Base-by-base conservation (phyloP, 352 stramenopile species). In the Phytopythium chamaehyphon region DNA sequence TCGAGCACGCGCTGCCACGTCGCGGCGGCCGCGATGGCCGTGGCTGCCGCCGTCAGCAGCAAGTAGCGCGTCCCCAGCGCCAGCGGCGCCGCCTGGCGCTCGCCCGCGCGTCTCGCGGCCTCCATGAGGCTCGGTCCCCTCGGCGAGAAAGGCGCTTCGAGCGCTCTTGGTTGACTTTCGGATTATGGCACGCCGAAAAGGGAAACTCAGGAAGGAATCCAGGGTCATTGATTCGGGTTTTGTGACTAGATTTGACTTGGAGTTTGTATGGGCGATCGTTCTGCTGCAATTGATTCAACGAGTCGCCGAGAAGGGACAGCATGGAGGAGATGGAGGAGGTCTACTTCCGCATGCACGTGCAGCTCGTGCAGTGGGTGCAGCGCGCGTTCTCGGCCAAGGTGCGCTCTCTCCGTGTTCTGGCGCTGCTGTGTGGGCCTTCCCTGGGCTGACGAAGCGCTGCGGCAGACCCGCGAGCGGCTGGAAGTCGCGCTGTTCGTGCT, bases 261-360 rank as follows among this genome's bases (percentile, higher is more conserved):
- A 5, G 28, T 33, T 33, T 33, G 28, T 33, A 33, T 33, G 28
- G n/a, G n/a, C n/a, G n/a, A n/a, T n/a, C n/a, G n/a, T n/a, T n/a
- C n/a, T n/a, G n/a, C n/a, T n/a, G n/a, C n/a, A n/a, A n/a, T n/a
- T n/a, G n/a, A n/a, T n/a, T n/a, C n/a, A n/a, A n/a, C n/a, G n/a
- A n/a, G n/a, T n/a, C n/a, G 18, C 5, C 16, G 10, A 19, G 19
- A 16, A 0, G 11, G 15, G 42, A 36, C 26, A 47, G 16, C 12
- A 78, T 76, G 65, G 66, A 79, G 19, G 61, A 70, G 15, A 77
- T 86, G 64, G 79, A 91, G 55, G 74, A 87, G 56, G 64, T 89
- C 18, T 90, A 90, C 61, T 91, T 91, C 59, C 62, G 69, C 35
- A 61, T 96, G 47, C 80, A 96, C 55, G 63, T 76, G 49, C 64